Evolutionary conservation across 257 asterid genomes (phyloP), one percentile per base, ranked within the genome.

Genomic region (Jasminum sambac): DNA sequence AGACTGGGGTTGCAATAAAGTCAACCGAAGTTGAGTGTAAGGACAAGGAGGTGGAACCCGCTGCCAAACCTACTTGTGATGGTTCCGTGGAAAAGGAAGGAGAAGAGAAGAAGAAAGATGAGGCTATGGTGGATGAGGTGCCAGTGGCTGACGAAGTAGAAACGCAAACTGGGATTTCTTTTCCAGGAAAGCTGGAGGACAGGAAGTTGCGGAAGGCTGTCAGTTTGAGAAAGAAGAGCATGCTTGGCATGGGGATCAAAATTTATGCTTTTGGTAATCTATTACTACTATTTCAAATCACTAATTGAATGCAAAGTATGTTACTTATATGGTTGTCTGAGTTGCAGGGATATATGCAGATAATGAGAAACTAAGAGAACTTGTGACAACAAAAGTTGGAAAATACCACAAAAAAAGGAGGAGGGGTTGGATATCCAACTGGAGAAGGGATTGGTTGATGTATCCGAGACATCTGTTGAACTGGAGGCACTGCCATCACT

Each of bases 181-280:
- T 90, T 65, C 88, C 92, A 17, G 88, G 80, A 37, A 75, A 13
- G 79, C 62, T 88, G 76, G 81, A 68, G 5, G 86, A 82, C 24
- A 88, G 88, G 62, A 90, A 83, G 79, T 79, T 77, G 69, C 83
- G 85, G 69, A 71, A 73, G 50, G 81, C 90, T 43, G 82, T 82
- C 44, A 94, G 97, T 52, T 74, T 86, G 79, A 84, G 96, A 80
- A 88, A 88, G 88, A 90, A 85, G 77, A 88, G 91, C 84, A 80
- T 88, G 83, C 84, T 88, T 44, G 90, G 97, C 69, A 13, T 88
- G 65, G 83, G 93, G 66, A 77, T 90, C 84, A 88, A 88, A 83
- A 80, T 88, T 34, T 86, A 85, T 64, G 90, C 80, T 71, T 90
- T 86, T 50, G 94, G 89, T 90, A 83, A 48, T 48, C 11, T 40